These are phyloP conservation scores for Globisporangium orthogonon DNA, from an alignment of 352 stramenopile genomes.

Conservation along the genomic window DNA sequence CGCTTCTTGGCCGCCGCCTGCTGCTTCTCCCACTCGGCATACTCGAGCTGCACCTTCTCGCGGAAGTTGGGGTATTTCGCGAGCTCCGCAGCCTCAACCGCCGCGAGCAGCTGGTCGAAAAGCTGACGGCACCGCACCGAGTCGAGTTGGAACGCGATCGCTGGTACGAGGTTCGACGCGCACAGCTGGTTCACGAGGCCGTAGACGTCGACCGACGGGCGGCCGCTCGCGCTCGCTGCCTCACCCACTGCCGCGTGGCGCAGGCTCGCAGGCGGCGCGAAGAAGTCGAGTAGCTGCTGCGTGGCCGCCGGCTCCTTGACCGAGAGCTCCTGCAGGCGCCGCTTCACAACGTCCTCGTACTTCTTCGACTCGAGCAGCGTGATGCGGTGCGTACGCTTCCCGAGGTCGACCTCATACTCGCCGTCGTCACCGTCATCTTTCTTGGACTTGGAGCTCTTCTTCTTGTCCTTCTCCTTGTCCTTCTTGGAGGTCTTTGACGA, in stretches of 20 bases:
- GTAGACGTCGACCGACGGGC: conserved; percentile 60
- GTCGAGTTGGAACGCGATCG: conserved; percentile 86
- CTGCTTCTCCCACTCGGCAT: conserved; percentile 77
- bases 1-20: conserved; percentile 91
- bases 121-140: conserved; percentile 83
- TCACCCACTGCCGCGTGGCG: conserved; percentile 48
- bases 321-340: conserved; percentile 84
- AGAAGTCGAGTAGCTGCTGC: conserved; percentile 73
- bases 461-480: conserved; percentile 43
- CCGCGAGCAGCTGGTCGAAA: conserved; percentile 71
- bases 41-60: conserved; percentile 93
- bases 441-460: conserved; percentile 57
- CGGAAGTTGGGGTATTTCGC: conserved; percentile 83
- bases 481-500: conserved; percentile 28
- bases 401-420: conserved; percentile 57
- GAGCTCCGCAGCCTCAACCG: conserved; percentile 68
- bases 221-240: conserved; percentile 40
- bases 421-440: conserved; percentile 65
- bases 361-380: conserved; percentile 97
- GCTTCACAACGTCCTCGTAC: conserved; percentile 96
- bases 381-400: conserved; percentile 89
- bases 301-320: conserved; percentile 87
- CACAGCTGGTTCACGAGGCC: conserved; percentile 63
- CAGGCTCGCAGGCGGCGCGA: conserved; percentile 58
- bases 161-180: conserved; percentile 54